A percentile compares a stretch with the other conserved stretches of the same genome.
Evolutionary conservation across 305 asterid species (phyloP).

Genomic region (Solanum hybrid): DNA sequence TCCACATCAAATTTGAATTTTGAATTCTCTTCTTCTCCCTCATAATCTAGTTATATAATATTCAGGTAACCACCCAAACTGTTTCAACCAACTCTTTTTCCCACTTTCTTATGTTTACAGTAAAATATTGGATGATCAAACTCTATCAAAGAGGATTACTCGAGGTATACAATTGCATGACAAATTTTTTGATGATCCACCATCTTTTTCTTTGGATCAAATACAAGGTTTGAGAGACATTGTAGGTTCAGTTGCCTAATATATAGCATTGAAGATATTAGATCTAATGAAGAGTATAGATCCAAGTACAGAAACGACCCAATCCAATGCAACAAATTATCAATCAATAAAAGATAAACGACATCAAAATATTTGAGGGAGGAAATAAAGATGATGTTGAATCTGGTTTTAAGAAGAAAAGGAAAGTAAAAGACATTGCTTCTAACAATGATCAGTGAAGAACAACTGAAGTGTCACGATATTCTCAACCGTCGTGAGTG

Average conservation of each 20-base stretch:
- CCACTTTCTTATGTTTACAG: not conserved
- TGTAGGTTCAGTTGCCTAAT: not conserved
- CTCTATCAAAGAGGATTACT: not conserved
- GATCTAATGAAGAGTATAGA: not conserved
- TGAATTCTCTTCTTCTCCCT: not conserved
- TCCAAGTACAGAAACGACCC: not conserved
- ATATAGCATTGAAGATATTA: not conserved
- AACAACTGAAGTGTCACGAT: not conserved
- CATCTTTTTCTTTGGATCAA: too few relatives aligned
- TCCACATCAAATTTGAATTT: not conserved
- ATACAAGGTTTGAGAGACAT: not conserved
- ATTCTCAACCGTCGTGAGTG: not conserved
- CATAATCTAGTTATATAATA: too few relatives aligned
- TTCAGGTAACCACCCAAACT: not conserved
- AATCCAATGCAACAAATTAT: not conserved
- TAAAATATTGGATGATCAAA: not conserved
- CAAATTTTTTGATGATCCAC: not conserved
- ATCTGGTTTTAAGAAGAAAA: too few relatives aligned
- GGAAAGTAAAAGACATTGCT: not conserved
- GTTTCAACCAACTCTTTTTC: not conserved
- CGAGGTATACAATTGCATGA: not conserved
- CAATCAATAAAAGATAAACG: too few relatives aligned
- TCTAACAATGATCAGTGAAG: not conserved
- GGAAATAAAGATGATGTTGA: not conserved
- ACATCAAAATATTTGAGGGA: not conserved